phyloP scores from a whole-genome alignment of 306 rosid species.

The Rosa lucieae region DNA sequence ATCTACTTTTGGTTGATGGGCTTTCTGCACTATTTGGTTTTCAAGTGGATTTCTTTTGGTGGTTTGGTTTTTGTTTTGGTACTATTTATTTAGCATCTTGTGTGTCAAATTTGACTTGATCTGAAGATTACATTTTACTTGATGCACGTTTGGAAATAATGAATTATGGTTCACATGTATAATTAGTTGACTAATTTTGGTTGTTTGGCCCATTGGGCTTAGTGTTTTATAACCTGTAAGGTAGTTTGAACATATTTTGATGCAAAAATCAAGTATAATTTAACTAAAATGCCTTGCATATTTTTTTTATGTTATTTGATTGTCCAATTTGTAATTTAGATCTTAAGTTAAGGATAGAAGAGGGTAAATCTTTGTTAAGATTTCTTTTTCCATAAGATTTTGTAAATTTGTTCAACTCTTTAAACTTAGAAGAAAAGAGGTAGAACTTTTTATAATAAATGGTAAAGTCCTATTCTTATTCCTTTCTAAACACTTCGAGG shows the following conservation, averaged over 20 bases:
- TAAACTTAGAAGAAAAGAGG: neutral
- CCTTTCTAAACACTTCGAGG: neutral
- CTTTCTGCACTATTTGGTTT: neutral
- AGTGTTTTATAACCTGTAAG: neutral
- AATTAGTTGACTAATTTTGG: neutral
- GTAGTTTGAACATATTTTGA: neutral
- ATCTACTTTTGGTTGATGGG: neutral
- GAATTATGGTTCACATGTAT: neutral
- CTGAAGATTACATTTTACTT: neutral
- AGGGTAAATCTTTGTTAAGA: neutral
- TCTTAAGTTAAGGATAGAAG: neutral
- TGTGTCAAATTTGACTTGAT: neutral
- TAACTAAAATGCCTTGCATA: neutral
- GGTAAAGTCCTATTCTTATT: neutral
- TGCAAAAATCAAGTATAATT: neutral
- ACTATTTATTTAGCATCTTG: neutral
- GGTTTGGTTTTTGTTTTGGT: neutral
- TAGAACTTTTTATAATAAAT: neutral
- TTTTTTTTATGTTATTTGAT: neutral
- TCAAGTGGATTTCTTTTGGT: neutral
- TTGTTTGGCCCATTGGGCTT: neutral
- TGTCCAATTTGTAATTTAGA: neutral
- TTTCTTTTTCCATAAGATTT: neutral
- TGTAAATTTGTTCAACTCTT: neutral
- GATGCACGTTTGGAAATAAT: neutral